Evolutionary conservation across 1,284 basidiomycete genomes (phyloP).

Genomic region (Ceraceosorus guamensis): DNA sequence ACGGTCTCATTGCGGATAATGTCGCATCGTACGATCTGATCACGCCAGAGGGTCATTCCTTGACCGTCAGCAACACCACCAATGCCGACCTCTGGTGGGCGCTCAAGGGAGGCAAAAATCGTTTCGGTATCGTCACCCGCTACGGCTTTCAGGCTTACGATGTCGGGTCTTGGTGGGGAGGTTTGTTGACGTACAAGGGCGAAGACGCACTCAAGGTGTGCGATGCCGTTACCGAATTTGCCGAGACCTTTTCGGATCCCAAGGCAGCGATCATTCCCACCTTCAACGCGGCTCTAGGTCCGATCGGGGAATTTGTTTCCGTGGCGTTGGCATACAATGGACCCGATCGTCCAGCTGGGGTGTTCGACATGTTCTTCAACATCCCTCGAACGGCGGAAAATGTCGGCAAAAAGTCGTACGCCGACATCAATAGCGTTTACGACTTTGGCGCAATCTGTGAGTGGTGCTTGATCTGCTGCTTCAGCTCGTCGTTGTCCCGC

Average conservation of each 20-base stretch:
- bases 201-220: not conserved
- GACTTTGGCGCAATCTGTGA: not conserved
- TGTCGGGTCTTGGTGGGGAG: not conserved
- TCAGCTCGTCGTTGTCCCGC: not conserved
- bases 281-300: not conserved
- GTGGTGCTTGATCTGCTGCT: not conserved
- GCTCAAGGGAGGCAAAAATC: not conserved
- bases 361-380: not conserved
- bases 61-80: not conserved
- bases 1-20: not conserved
- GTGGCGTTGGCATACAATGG: not conserved
- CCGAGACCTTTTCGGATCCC: not conserved
- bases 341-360: not conserved
- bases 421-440: not conserved
- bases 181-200: not conserved
- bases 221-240: not conserved
- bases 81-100: not conserved
- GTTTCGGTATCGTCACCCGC: not conserved
- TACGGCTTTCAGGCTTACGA: not conserved
- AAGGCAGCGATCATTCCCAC: not conserved
- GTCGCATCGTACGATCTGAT: not conserved
- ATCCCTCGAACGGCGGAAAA: not conserved
- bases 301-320: not conserved
- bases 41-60: not conserved
- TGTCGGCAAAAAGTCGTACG: not conserved